A percentile compares a stretch with the other conserved stretches of the same genome.
These are phyloP conservation scores for Cryptococcus sp. DNA, from an alignment of 1,284 basidiomycete species.

Conservation along the genomic window DNA sequence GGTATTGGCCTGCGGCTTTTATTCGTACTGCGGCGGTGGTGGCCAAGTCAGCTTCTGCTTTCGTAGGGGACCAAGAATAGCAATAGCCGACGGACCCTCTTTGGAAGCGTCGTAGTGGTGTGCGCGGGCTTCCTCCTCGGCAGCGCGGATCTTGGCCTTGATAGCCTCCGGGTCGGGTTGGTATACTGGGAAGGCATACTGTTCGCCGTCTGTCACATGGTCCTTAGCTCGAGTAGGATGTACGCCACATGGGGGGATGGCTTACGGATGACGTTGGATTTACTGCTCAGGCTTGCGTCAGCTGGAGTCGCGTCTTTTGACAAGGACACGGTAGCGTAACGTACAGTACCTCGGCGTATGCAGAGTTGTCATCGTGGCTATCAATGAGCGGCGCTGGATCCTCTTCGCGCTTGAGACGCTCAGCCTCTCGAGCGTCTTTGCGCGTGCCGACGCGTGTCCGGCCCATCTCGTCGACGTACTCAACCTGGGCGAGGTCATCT, in stretches of 20 bases:
- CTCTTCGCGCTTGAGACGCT: constrained; percentile 15
- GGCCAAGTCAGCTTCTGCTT: background rate
- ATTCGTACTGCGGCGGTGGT: constrained; percentile 55
- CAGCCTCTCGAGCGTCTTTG: constrained; percentile 43
- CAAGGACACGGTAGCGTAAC: constrained; percentile 10
- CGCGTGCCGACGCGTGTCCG: constrained; percentile 43
- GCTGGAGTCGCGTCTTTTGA: background rate
- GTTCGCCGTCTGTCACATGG: constrained; percentile 58
- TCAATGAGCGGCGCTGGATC: constrained; percentile 2
- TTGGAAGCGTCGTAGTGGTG: constrained; percentile 75
- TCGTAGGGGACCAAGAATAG: background rate
- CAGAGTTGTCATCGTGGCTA: constrained; percentile 19
- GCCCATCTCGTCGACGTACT: constrained; percentile 50
- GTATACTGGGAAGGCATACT: constrained; percentile 77
- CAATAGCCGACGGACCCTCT: constrained; percentile 57
- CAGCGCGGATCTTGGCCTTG: constrained; percentile 70
- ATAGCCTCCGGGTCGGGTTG: constrained; percentile 75
- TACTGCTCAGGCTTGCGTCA: constrained; percentile 50
- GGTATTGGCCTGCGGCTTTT: constrained; percentile 85
- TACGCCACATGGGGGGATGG: background rate
- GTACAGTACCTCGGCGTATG: constrained; percentile 48
- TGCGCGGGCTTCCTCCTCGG: constrained; percentile 63
- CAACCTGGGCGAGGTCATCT: constrained; percentile 34
- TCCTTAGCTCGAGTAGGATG: background rate
- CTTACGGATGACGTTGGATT: constrained; percentile 57